These are phyloP conservation scores for Nakazawaea siamensis DNA, from an alignment of 805 yeast genomes.

Conservation along the genomic window DNA sequence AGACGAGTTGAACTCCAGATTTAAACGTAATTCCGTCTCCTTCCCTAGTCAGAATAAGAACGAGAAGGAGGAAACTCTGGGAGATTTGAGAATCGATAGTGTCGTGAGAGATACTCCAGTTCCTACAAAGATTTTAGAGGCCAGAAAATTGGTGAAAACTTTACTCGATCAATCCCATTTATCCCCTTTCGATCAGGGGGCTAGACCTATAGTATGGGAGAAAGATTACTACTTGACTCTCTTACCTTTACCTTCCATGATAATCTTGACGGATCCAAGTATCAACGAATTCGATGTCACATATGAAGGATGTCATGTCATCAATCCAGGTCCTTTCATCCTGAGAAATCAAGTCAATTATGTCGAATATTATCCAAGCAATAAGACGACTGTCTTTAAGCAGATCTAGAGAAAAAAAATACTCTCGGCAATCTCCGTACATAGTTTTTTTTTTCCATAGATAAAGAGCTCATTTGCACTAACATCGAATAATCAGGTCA, in stretches of 20 bases:
- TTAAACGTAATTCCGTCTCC: constrained; percentile 60
- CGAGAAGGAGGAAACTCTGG: constrained; percentile 19
- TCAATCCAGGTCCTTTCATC: constrained; percentile 59
- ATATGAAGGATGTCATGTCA: constrained; percentile 74
- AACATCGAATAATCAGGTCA: too few species aligned
- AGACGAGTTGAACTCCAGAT: constrained; percentile 63
- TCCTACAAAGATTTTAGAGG: constrained; percentile 43
- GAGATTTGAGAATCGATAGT: constrained; percentile 13
- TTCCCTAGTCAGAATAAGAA: constrained; percentile 32
- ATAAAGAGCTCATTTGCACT: too few species aligned
- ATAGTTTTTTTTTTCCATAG: not conserved
- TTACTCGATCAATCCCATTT: constrained; percentile 80
- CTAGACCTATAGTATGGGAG: constrained; percentile 62
- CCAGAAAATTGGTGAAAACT: constrained; percentile 70
- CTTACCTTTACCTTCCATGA: constrained; percentile 67
- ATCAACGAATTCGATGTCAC: constrained; percentile 67
- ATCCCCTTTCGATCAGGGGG: constrained; percentile 62
- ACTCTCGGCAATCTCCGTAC: constrained; percentile 8
- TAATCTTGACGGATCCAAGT: constrained; percentile 61
- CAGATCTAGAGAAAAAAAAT: constrained; percentile 23
- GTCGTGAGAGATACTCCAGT: constrained; percentile 17
- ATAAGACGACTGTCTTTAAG: constrained; percentile 40
- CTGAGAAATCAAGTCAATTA: constrained; percentile 45
- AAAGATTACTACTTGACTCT: constrained; percentile 62
- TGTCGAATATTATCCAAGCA: constrained; percentile 63